Base-by-base conservation (phyloP, 495 filamentous ascomycete genomes). In the Amniculicola lignicola region DNA sequence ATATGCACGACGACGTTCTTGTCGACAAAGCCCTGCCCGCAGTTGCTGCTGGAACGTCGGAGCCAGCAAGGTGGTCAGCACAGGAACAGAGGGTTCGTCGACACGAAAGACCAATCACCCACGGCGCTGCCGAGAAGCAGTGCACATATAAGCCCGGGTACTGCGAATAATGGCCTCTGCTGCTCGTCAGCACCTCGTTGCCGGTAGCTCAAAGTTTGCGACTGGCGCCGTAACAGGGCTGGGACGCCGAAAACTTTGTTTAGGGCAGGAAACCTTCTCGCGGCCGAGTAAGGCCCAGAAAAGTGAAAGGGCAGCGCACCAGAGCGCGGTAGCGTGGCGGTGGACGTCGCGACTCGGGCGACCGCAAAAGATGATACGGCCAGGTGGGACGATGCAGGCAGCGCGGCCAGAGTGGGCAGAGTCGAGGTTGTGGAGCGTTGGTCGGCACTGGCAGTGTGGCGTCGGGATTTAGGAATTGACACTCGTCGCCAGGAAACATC, bases 211-310 rank as follows among this genome's bases (percentile, higher is more conserved):
- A 60, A 39, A 60, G 50, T 51, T 60, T 60, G 59, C 59, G 59
- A 62, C 59, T 50, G 48, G 47, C 53, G 59, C 53, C 29, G 59
- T 62, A 41, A 42, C 59, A 62, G 58, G 58, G 47, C 48, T 58
- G 40, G 59, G 43, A 59, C 28, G 54, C 23, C 54, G 33, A 53
- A 57, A 63, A 61, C 49, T 63, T 58, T 63, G 60, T 63, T 62
- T 49, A 43, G 5, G 24, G 45, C 41, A 15, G 55, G 24, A 45
- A 52, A 46, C 47, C 48, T 46, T 51, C 40, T 10, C 22, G 6
- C 7, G 45, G 31, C 49, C 19, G n/a, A n/a, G n/a, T n/a, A n/a
- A n/a, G 45, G 21, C 11, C 24, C 28, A 14, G 37, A 28, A 9
- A 3, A n/a, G 21, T 21, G 28, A 14, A 12, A 23, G 18, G 19